phyloP scores from a whole-genome alignment of 352 stramenopile genomes.

The Pythium myriotylum region DNA sequence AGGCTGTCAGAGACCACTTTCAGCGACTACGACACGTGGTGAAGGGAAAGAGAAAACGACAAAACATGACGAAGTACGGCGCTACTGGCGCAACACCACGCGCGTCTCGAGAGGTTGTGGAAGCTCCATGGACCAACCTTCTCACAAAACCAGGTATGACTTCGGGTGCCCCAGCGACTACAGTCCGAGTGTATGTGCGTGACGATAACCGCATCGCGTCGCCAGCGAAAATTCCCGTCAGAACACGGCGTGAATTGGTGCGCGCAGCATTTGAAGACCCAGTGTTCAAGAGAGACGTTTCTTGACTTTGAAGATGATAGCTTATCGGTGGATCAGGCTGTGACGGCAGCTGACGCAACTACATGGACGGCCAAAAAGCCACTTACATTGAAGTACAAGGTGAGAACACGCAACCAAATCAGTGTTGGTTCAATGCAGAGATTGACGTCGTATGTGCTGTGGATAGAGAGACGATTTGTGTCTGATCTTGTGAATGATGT shows the following conservation, averaged over 20 bases:
- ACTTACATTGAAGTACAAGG: neutral
- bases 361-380: slow-evolving; percentile 2
- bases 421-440: slow-evolving; percentile 2
- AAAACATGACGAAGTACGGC: too few relatives aligned
- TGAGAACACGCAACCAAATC: slow-evolving; percentile 3
- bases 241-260: slow-evolving; percentile 9
- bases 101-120: too few relatives aligned
- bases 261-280: neutral
- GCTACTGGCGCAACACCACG: too few relatives aligned
- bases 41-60: too few relatives aligned
- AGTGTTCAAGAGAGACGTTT: slow-evolving; percentile 4
- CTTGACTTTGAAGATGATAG: slow-evolving; percentile 12
- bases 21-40: too few relatives aligned
- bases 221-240: slow-evolving; percentile 1
- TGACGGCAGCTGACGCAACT: slow-evolving; percentile 7
- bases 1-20: too few relatives aligned
- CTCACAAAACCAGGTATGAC: too few relatives aligned
- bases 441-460: slow-evolving; percentile 14
- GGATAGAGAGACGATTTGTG: slow-evolving; percentile 18
- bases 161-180: too few relatives aligned
- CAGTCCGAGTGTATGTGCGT: too few relatives aligned
- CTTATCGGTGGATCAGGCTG: slow-evolving; percentile 3
- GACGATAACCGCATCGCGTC: too few relatives aligned
- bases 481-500: slow-evolving; percentile 21
- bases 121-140: too few relatives aligned